A percentile compares a stretch with the other conserved stretches of the same genome.
These are phyloP conservation scores for Auriscalpium microsporum DNA, from an alignment of 768 basidiomycete genomes.

Conservation along the genomic window DNA sequence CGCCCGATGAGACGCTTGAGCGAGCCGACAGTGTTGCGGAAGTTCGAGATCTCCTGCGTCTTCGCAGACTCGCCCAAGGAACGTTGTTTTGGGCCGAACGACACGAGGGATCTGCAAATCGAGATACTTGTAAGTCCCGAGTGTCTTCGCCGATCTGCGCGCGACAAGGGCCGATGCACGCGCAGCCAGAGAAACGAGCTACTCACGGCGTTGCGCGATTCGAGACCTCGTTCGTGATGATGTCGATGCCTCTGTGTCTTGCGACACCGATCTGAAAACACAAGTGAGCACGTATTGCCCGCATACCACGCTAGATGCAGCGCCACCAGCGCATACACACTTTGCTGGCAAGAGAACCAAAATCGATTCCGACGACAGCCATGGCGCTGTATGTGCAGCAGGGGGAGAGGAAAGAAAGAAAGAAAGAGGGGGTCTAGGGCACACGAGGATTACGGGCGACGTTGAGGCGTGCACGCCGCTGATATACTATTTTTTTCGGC, in stretches of 20 bases:
- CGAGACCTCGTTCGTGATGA: slow-evolving; percentile 96
- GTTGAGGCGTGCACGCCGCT: neutral
- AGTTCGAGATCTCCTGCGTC: slow-evolving; percentile 96
- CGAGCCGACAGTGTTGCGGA: slow-evolving; percentile 92
- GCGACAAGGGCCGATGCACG: no score
- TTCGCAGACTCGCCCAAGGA: slow-evolving; percentile 92
- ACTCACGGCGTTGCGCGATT: slow-evolving; percentile 94
- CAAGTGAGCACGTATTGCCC: slow-evolving; percentile 6
- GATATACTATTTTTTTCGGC: slow-evolving; percentile 10
- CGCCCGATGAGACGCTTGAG: slow-evolving; percentile 89
- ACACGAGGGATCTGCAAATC: slow-evolving; percentile 72
- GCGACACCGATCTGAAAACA: slow-evolving; percentile 81
- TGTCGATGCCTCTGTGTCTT: slow-evolving; percentile 93
- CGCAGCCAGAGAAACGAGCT: neutral
- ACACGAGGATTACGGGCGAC: neutral
- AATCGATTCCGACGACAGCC: slow-evolving; percentile 94
- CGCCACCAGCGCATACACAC: slow-evolving; percentile 28
- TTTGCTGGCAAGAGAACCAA: slow-evolving; percentile 87
- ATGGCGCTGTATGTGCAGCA: slow-evolving; percentile 29
- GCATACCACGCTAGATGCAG: neutral
- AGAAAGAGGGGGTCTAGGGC: neutral
- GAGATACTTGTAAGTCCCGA: no score
- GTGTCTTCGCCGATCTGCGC: no score
- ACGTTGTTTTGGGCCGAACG: slow-evolving; percentile 87
- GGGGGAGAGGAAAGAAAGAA: neutral